These are phyloP conservation scores for Boletellus deceptivus DNA, from an alignment of 1,284 basidiomycete species.

Conservation along the genomic window DNA sequence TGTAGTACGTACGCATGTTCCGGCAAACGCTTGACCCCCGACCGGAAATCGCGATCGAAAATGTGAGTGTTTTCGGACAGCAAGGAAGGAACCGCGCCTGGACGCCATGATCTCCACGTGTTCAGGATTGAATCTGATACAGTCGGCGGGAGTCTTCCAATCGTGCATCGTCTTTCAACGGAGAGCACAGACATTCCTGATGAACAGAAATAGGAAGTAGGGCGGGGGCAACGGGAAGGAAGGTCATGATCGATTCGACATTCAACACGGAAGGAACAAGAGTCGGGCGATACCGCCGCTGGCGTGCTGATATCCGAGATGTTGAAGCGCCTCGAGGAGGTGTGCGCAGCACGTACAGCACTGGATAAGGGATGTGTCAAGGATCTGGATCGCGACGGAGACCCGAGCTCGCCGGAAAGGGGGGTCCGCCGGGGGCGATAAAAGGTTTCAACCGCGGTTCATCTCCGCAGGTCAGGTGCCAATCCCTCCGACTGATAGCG, in stretches of 20 bases:
- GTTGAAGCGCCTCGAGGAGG: neutral
- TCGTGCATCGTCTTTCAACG: no score
- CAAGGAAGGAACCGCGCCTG: no score
- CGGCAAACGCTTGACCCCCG: no score
- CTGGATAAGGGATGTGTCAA: neutral
- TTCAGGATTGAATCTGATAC: no score
- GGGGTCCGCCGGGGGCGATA: neutral
- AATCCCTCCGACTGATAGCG: neutral
- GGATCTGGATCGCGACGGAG: neutral
- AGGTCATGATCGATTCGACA: neutral
- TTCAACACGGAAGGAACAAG: neutral
- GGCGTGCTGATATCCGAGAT: neutral
- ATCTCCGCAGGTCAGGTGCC: conserved; percentile 2
- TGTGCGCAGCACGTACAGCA: neutral
- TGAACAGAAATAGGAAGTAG: no score
- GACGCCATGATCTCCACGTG: no score
- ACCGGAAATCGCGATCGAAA: no score
- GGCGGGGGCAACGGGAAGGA: neutral
- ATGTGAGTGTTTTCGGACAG: no score
- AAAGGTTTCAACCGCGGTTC: neutral
- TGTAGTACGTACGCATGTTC: no score
- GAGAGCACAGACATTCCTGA: no score
- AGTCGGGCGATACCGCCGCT: neutral
- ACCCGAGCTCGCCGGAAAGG: neutral
- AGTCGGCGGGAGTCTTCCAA: no score